A percentile compares a stretch with the other conserved stretches of the same genome.
These are phyloP conservation scores for Smallanthus sonchifolius DNA, from an alignment of 129 eudicot genomes.

Conservation along the genomic window DNA sequence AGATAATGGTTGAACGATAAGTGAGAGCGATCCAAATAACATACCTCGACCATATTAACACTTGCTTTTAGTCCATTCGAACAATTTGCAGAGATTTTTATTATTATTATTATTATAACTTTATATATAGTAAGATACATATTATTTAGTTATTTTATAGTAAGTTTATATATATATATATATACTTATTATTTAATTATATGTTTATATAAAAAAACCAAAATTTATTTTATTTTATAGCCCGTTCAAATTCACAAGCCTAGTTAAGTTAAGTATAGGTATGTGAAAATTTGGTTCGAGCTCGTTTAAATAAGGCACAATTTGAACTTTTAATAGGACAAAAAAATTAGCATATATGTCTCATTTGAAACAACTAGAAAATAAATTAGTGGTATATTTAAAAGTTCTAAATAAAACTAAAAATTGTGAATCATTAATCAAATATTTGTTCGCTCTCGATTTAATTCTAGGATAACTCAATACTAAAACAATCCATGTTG, in stretches of 20 bases:
- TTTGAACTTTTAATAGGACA: too few species aligned
- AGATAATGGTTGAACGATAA: not conserved
- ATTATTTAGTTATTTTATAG: too few species aligned
- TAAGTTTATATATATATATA: too few species aligned
- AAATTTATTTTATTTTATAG: too few species aligned
- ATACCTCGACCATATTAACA: constrained; percentile 36
- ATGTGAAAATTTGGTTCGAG: too few species aligned
- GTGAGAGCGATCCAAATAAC: not conserved
- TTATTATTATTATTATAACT: too few species aligned
- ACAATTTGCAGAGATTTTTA: constrained; percentile 17
- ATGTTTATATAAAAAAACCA: too few species aligned
- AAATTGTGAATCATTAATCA: not conserved
- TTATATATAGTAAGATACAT: too few species aligned
- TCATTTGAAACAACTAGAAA: not conserved
- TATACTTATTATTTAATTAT: too few species aligned
- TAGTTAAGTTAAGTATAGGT: too few species aligned
- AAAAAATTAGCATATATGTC: not conserved
- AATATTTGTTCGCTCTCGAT: not conserved
- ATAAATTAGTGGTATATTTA: not conserved
- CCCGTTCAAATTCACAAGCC: too few species aligned
- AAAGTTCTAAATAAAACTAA: not conserved
- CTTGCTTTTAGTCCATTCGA: constrained; percentile 27
- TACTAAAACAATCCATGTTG: not conserved
- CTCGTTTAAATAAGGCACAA: too few species aligned
- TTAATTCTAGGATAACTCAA: not conserved